Percentiles rank a stretch among this genome's conserved stretches.
These are phyloP conservation scores for Vitis riparia DNA, from an alignment of 164 flowering plant species.

Conservation along the genomic window DNA sequence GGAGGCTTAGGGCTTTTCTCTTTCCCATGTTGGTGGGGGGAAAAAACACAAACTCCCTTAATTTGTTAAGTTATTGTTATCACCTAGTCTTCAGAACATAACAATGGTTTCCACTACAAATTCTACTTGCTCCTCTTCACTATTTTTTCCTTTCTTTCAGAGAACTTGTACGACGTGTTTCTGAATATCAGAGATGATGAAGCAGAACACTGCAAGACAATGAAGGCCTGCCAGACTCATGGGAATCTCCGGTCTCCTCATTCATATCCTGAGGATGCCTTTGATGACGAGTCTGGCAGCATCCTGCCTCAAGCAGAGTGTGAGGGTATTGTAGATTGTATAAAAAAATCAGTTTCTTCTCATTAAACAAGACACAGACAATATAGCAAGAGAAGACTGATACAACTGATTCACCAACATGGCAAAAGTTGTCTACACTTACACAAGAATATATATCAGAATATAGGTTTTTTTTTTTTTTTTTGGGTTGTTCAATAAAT, in stretches of 20 bases:
- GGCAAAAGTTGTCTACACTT: no score
- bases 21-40: no score
- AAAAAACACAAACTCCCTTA: no score
- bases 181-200: conserved; percentile 89
- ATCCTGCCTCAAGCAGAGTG: conserved; percentile 54
- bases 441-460: no score
- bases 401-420: no score
- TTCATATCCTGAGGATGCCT: conserved; percentile 38
- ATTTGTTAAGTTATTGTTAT: no score
- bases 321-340: conserved; percentile 82
- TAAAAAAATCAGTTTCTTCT: conserved; percentile 59
- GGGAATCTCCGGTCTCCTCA: conserved; percentile 93
- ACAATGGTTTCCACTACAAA: no score
- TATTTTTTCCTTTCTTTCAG: conserved; percentile 30
- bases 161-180: conserved; percentile 86
- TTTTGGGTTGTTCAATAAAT: no score
- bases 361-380: conserved; percentile 20
- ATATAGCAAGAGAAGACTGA: conserved; percentile 1
- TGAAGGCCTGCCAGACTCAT: conserved; percentile 90
- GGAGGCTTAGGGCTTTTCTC: no score
- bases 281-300: conserved; percentile 49
- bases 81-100: no score
- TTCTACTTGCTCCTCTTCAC: background rate
- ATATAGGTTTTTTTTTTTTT: no score
- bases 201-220: conserved; percentile 98